phyloP scores from a whole-genome alignment of 2,329 filamentous ascomycete genomes.

The Beauveria bassiana region DNA sequence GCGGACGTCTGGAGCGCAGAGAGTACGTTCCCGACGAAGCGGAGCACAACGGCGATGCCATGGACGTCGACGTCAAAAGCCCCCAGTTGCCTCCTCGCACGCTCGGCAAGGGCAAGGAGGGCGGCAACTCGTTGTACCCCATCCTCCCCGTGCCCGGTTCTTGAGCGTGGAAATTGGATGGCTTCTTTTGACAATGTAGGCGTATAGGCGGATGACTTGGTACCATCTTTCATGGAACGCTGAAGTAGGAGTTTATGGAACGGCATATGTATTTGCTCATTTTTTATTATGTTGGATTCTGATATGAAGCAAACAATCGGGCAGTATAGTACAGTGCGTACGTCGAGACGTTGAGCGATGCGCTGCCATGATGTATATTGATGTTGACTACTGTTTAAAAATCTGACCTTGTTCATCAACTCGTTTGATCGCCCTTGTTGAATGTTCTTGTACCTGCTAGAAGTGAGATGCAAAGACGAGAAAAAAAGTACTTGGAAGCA shows the following conservation, averaged over 20 bases:
- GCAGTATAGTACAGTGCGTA: not conserved
- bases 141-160: constrained; percentile 32
- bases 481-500: too few species aligned
- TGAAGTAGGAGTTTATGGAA: not conserved
- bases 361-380: constrained; percentile 5
- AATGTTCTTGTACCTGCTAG: too few species aligned
- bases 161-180: constrained; percentile 12
- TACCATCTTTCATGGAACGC: not conserved
- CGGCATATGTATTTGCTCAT: not conserved
- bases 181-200: not conserved
- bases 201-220: not conserved
- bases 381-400: not conserved
- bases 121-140: constrained; percentile 29
- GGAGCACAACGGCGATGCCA: constrained; percentile 21
- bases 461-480: too few species aligned
- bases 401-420: too few species aligned
- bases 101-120: constrained; percentile 21
- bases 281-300: not conserved
- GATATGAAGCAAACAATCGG: not conserved
- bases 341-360: not conserved
- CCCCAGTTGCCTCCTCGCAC: constrained; percentile 17
- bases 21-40: constrained; percentile 39
- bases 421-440: too few species aligned
- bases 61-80: constrained; percentile 30
- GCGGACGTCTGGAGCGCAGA: constrained; percentile 46